Evolutionary conservation across 1,284 basidiomycete genomes (phyloP).

Genomic region (Puccinia triticina): DNA sequence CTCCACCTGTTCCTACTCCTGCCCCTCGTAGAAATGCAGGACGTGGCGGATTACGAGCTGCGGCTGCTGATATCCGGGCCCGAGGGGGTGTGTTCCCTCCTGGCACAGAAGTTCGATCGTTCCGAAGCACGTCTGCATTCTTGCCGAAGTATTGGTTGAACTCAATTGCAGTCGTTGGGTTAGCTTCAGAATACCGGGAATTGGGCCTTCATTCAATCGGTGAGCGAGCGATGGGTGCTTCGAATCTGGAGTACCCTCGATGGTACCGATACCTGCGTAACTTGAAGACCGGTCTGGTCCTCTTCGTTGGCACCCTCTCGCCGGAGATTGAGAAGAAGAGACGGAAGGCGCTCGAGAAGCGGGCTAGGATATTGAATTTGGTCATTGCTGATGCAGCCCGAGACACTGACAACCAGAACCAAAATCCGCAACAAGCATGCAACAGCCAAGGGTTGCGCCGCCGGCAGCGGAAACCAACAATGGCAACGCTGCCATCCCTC

Average conservation of each 20-base stretch:
- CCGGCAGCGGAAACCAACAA: not conserved
- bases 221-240: too few relatives aligned
- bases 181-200: conserved; percentile 57
- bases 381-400: conserved; percentile 48
- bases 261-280: conserved; percentile 51
- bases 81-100: conserved; percentile 49
- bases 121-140: conserved; percentile 52
- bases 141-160: too few relatives aligned
- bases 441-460: not conserved
- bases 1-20: too few relatives aligned
- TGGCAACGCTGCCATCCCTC: not conserved
- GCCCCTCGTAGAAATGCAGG: conserved; percentile 19
- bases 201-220: conserved; percentile 56
- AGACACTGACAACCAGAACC: conserved; percentile 11
- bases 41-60: conserved; percentile 41
- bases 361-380: too few relatives aligned
- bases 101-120: conserved; percentile 48
- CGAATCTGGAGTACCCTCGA: conserved; percentile 51
- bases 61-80: conserved; percentile 52
- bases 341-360: too few relatives aligned
- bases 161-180: conserved; percentile 56
- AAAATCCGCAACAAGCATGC: conserved; percentile 13
- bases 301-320: conserved; percentile 57
- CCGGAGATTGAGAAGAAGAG: conserved; percentile 58
- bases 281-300: conserved; percentile 53